Evolutionary conservation across 495 filamentous ascomycete genomes (phyloP).

Genomic region (Talaromyces liani): DNA sequence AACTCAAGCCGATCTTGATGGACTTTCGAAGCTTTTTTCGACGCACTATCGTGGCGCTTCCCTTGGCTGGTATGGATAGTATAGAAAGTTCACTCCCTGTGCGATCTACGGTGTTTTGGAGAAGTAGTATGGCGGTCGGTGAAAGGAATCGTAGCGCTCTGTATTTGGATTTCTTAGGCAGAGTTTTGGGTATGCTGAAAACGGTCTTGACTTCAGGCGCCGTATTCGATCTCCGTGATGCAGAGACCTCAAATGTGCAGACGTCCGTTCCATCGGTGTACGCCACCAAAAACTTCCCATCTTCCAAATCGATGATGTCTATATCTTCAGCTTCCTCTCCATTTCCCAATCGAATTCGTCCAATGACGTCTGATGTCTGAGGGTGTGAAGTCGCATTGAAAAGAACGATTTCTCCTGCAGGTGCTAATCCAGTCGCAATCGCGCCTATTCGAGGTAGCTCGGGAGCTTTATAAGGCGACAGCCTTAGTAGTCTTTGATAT

Average conservation of each 20-base stretch:
- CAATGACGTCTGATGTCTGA: conserved; percentile 51
- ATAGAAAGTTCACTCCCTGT: conserved; percentile 65
- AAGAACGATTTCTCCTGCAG: conserved; percentile 67
- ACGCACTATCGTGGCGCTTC: conserved; percentile 25
- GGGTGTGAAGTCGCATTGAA: conserved; percentile 59
- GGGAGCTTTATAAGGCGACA: conserved; percentile 53
- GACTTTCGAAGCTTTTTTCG: conserved; percentile 48
- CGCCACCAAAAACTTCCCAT: conserved; percentile 57
- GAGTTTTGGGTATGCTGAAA: conserved; percentile 48
- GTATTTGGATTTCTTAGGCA: conserved; percentile 44
- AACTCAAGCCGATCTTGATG: conserved; percentile 59
- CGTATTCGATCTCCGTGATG: conserved; percentile 33
- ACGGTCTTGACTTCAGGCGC: conserved; percentile 49
- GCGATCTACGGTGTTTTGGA: conserved; percentile 47
- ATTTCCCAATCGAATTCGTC: conserved; percentile 53
- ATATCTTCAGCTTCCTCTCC: conserved; percentile 73
- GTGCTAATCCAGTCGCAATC: conserved; percentile 65
- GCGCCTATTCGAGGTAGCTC: conserved; percentile 55
- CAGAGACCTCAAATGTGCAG: conserved; percentile 35
- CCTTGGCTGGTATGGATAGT: conserved; percentile 35
- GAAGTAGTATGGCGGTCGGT: conserved; percentile 36
- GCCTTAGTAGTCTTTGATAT: conserved; percentile 71
- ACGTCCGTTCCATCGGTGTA: conserved; percentile 80
- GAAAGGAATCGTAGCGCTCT: conserved; percentile 72
- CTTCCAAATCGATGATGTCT: conserved; percentile 57